Evolutionary conservation across 2,329 filamentous ascomycete species (phyloP), one percentile per base, ranked within the genome.

Genomic region (Uncinocarpus reesii): DNA sequence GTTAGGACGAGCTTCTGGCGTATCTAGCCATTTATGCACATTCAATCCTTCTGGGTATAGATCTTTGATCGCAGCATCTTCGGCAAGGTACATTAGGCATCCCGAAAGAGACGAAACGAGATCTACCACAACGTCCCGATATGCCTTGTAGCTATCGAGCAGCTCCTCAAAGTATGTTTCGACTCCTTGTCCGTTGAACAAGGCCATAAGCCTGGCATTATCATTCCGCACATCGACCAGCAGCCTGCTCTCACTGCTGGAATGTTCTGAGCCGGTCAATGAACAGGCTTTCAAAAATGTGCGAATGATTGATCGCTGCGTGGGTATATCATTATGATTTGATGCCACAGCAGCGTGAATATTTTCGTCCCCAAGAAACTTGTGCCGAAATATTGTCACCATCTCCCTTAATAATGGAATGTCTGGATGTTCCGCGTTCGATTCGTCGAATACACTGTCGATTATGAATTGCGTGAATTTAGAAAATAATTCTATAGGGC

Each of bases 21-120:
- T 79, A 65, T 87, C 86, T 48, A 98, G 78, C 92, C 92, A 98
- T 64, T 81, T 77, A 76, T 96, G 81, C 58, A 98, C 78, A 69
- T 98, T 89, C 52, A 98, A 73, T n/a, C 92, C 92, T 11, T 23
- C 7, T n/a, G 36, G 36, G 15, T 40, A 40, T 7, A 23, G 36
- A 4, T 40, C 16, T 13, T 23, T 21, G 15, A 40, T n/a, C 7
- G 7, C 18, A 24, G 36, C 36, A 40, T 11, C 11, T 23, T 40
- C 8, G 13, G 36, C 18, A 6, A 40, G 36, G 7, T 23, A 6
- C 20, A 23, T n/a, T 11, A 40, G 36, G 36, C 23, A 40, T 16
- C 18, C 24, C 8, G 36, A 40, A 16, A 40, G 20, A 24, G 16
- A 11, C 23, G 36, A 40, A 7, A 40, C 8, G 11, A 23, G 15